A percentile compares a stretch with the other conserved stretches of the same genome.
phyloP scores from a whole-genome alignment of 352 stramenopile genomes.

The Achlya hypogyna region DNA sequence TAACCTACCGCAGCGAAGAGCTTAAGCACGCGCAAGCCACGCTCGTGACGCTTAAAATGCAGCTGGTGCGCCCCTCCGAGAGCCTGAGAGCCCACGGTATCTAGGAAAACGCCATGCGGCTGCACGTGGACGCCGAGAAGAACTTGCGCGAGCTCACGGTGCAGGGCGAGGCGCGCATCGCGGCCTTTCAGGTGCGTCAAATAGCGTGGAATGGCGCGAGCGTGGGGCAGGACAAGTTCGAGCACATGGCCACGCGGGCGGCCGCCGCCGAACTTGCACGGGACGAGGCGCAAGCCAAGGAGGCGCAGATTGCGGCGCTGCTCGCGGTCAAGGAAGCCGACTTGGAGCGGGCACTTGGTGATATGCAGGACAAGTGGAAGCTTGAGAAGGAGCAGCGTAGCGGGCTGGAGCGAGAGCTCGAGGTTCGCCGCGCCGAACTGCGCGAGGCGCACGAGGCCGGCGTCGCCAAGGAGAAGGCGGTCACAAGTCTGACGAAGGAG shows the following conservation, averaged over 20 bases:
- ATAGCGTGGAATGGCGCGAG: background rate
- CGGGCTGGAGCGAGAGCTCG: slow-evolving; percentile 42
- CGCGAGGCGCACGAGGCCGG: slow-evolving; percentile 50
- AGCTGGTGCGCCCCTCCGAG: slow-evolving; percentile 32
- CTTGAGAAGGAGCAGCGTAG: slow-evolving; percentile 20
- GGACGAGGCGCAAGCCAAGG: background rate
- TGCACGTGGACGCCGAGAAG: slow-evolving; percentile 3
- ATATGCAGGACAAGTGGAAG: slow-evolving; percentile 30
- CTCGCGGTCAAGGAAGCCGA: slow-evolving; percentile 1
- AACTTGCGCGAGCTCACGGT: background rate
- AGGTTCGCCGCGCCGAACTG: slow-evolving; percentile 43
- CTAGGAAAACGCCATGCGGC: slow-evolving; percentile 3
- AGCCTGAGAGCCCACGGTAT: slow-evolving; percentile 43
- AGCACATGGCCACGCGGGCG: background rate
- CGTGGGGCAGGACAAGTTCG: background rate
- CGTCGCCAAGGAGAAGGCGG: slow-evolving; percentile 56
- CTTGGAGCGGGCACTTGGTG: background rate
- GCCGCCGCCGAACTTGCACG: slow-evolving; percentile 38
- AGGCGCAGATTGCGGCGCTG: background rate
- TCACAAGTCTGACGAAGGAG: slow-evolving; percentile 45
- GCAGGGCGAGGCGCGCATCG: background rate
- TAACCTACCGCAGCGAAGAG: slow-evolving; percentile 44
- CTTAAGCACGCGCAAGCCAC: slow-evolving; percentile 36
- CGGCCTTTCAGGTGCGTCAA: background rate
- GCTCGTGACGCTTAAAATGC: slow-evolving; percentile 40